A percentile compares a stretch with the other conserved stretches of the same genome.
phyloP scores from a whole-genome alignment of 345 rosid species.

The Turritis glabra region DNA sequence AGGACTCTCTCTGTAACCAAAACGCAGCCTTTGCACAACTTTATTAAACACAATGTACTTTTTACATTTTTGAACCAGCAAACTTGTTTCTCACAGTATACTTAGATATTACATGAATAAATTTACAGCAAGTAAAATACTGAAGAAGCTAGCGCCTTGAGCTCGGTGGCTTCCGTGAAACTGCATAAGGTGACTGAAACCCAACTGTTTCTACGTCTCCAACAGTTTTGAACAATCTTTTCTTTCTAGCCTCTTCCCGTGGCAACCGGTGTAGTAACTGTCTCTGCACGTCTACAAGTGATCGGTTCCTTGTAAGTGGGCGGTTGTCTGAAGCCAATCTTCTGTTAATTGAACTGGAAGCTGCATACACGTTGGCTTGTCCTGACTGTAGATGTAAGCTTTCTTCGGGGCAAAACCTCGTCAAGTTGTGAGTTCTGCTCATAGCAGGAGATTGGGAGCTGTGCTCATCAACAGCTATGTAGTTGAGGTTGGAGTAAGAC shows the following conservation, averaged over 20 bases:
- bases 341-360: slow-evolving; percentile 43
- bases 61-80: slow-evolving; percentile 23
- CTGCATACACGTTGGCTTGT: slow-evolving; percentile 45
- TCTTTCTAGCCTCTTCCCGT: slow-evolving; percentile 62
- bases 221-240: slow-evolving; percentile 64
- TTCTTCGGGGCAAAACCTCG: slow-evolving; percentile 60
- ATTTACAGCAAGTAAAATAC: background rate
- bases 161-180: slow-evolving; percentile 38
- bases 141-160: slow-evolving; percentile 35
- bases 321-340: slow-evolving; percentile 36
- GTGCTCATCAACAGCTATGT: slow-evolving; percentile 51
- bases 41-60: slow-evolving; percentile 7
- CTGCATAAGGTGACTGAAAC: slow-evolving; percentile 58
- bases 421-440: slow-evolving; percentile 43
- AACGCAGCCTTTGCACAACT: slow-evolving; percentile 21
- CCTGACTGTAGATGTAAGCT: slow-evolving; percentile 27
- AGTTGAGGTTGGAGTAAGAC: slow-evolving; percentile 29
- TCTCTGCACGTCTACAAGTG: slow-evolving; percentile 67
- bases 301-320: slow-evolving; percentile 58
- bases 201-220: slow-evolving; percentile 78
- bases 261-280: slow-evolving; percentile 57
- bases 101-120: slow-evolving; percentile 1
- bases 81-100: slow-evolving; percentile 4
- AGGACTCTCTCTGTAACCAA: slow-evolving; percentile 8
- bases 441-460: slow-evolving; percentile 35